These are phyloP conservation scores for Salix exigua DNA, from an alignment of 345 rosid species.

Conservation along the genomic window DNA sequence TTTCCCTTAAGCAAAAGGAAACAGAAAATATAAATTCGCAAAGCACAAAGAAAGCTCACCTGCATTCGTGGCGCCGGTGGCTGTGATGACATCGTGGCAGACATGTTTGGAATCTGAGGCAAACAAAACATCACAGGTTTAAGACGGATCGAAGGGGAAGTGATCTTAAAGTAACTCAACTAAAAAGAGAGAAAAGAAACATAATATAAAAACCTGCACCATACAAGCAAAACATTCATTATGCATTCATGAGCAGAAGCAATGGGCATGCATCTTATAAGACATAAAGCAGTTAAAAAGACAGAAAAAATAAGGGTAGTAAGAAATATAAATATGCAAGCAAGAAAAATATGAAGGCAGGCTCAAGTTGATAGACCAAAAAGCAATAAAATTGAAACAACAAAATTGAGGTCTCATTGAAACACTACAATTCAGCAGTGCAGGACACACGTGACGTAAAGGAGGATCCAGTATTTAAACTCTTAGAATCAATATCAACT, in stretches of 20 bases:
- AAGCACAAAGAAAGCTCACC: constrained; percentile 35
- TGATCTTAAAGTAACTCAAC: background rate
- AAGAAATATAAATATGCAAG: too few relatives aligned
- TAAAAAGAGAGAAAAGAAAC: background rate
- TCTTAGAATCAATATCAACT: too few relatives aligned
- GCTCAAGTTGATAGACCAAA: background rate
- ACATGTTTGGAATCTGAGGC: constrained; percentile 77
- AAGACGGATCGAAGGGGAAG: constrained; percentile 11
- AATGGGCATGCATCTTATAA: background rate
- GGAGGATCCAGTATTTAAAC: too few relatives aligned
- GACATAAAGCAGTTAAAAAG: background rate
- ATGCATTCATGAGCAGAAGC: background rate
- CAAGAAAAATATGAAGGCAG: background rate
- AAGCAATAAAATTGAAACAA: too few relatives aligned
- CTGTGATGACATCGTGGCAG: constrained; percentile 69
- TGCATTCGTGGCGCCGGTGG: constrained; percentile 67
- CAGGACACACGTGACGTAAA: too few relatives aligned
- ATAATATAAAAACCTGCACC: background rate
- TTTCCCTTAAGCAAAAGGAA: background rate
- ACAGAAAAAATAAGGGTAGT: background rate
- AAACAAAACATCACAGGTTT: background rate
- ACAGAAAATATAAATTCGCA: background rate
- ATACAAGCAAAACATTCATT: background rate
- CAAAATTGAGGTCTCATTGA: background rate
- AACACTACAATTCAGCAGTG: too few relatives aligned